phyloP scores from a whole-genome alignment of 371 early-diverging fungal species.

The Funneliformis caledonium region DNA sequence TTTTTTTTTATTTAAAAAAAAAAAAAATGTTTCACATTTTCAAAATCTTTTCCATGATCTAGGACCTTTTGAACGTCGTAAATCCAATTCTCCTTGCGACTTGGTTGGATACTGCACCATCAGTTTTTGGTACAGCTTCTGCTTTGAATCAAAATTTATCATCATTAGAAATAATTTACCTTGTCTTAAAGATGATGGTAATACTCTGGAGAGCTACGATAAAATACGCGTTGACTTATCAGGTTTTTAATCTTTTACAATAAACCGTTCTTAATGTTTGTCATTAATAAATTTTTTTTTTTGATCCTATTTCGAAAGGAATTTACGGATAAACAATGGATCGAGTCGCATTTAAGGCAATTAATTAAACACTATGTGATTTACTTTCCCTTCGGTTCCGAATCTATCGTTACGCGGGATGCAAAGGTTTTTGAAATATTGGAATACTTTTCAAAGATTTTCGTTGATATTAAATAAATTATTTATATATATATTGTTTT shows the following conservation, averaged over 20 bases:
- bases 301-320: constrained; percentile 40
- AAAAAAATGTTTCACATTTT: background rate
- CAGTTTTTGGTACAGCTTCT: constrained; percentile 55
- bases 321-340: constrained; percentile 46
- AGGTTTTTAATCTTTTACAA: constrained; percentile 6
- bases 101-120: constrained; percentile 77
- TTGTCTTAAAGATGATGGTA: constrained; percentile 61
- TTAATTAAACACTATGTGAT: constrained; percentile 67
- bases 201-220: constrained; percentile 70
- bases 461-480: background rate
- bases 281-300: background rate
- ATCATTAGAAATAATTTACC: constrained; percentile 54
- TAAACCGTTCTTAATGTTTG: background rate
- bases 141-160: constrained; percentile 44
- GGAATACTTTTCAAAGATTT: background rate
- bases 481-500: background rate
- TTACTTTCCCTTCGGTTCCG: constrained; percentile 77
- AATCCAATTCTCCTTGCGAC: constrained; percentile 69
- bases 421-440: constrained; percentile 49
- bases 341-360: constrained; percentile 55
- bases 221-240: constrained; percentile 26
- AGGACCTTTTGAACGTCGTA: constrained; percentile 38
- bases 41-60: background rate
- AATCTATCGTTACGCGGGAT: constrained; percentile 54
- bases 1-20: background rate